A percentile compares a stretch with the other conserved stretches of the same genome.
Evolutionary conservation across 768 basidiomycete species (phyloP).

Genomic region (Leccinum aurantiacum): DNA sequence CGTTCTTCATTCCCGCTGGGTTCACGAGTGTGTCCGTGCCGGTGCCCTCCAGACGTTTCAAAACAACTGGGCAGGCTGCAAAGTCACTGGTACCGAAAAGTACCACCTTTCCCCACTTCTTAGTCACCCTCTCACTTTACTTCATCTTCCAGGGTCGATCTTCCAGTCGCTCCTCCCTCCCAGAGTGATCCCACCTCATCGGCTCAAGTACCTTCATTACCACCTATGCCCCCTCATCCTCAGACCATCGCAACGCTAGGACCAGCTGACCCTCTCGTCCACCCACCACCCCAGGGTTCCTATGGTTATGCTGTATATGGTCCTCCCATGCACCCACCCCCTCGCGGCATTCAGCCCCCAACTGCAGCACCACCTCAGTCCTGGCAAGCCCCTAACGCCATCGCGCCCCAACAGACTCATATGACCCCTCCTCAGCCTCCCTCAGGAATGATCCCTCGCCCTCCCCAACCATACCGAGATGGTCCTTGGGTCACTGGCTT

Average conservation of each 20-base stretch:
- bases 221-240: constrained; percentile 30
- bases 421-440: constrained; percentile 48
- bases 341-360: constrained; percentile 45
- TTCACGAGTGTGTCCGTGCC: constrained; percentile 71
- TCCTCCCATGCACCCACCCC: constrained; percentile 39
- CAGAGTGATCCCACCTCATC: constrained; percentile 28
- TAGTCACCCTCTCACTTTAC: neutral
- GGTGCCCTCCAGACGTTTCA: constrained; percentile 72
- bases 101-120: constrained; percentile 34
- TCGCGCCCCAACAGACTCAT: constrained; percentile 67
- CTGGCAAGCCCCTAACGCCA: constrained; percentile 62
- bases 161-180: constrained; percentile 17
- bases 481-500: constrained; percentile 59
- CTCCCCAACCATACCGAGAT: constrained; percentile 45
- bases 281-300: constrained; percentile 29
- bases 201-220: constrained; percentile 25
- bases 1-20: constrained; percentile 72
- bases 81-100: constrained; percentile 74
- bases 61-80: constrained; percentile 78
- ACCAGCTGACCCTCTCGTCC: constrained; percentile 30
- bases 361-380: constrained; percentile 55
- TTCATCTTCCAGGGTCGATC: constrained; percentile 25
- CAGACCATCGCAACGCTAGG: constrained; percentile 29
- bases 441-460: constrained; percentile 47
- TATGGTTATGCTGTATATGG: constrained; percentile 39